Evolutionary conservation across 805 yeast genomes (phyloP).

Genomic region (Saccharomyces kudriavzevii): DNA sequence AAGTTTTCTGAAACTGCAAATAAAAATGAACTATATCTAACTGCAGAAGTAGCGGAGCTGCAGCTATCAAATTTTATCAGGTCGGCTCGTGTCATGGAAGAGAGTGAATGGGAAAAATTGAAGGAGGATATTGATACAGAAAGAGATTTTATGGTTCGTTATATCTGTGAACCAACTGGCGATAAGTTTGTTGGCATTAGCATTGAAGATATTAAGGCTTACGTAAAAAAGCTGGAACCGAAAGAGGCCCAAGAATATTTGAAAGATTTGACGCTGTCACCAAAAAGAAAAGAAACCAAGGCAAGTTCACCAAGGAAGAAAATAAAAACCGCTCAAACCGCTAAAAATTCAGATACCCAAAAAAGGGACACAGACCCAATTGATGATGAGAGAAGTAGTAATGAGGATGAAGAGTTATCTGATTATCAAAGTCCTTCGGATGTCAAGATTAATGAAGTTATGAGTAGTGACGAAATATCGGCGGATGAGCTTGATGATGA

Average conservation of each 20-base stretch:
- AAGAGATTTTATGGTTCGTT: constrained; percentile 11
- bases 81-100: constrained; percentile 37
- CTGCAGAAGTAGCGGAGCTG: constrained; percentile 39
- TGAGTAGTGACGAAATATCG: not conserved
- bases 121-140: not conserved
- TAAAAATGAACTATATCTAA: constrained; percentile 44
- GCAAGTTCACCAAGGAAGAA: not conserved
- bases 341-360: constrained; percentile 1
- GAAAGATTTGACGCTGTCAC: constrained; percentile 8
- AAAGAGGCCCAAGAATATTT: constrained; percentile 14
- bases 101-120: constrained; percentile 19
- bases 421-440: not conserved
- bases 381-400: constrained; percentile 1
- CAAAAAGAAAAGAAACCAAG: not conserved
- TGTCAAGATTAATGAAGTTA: constrained; percentile 5
- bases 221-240: constrained; percentile 4
- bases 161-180: constrained; percentile 14
- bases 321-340: not conserved
- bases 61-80: constrained; percentile 34
- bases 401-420: not conserved
- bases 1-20: constrained; percentile 13
- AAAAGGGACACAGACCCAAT: constrained; percentile 3
- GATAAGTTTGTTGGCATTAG: constrained; percentile 10
- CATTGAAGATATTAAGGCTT: constrained; percentile 5
- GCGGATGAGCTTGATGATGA: constrained; percentile 1